Evolutionary conservation across 345 rosid species (phyloP), one percentile per base, ranked within the genome.

Genomic region (Camelina hispida): DNA sequence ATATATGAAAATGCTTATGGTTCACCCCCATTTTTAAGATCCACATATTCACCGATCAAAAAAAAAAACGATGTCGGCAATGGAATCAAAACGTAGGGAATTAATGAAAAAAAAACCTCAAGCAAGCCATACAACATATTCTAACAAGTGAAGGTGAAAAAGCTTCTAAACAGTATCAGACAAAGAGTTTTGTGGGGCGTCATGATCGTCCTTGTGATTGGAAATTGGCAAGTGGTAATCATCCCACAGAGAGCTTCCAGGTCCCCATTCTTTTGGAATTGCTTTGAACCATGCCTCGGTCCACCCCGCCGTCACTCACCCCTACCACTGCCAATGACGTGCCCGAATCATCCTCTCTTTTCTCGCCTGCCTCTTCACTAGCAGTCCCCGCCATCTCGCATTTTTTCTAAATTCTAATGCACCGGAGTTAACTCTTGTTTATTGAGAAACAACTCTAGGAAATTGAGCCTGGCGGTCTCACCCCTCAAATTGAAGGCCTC

Each of bases 161-260:
- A 46, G 57, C 3, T 70, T 46, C 23, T 59, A 71, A 47, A 15
- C 2, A 43, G 38, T 8, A 62, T 61, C 9, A 38, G 60, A 50
- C 50, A 25, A 79, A 69, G 90, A 78, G 55, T 66, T 46, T 74
- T 47, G 66, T 46, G 52, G 5, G n/a, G 30, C 11, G 28, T 83
- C 54, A 48, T 73, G 83, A 50, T 76, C 84, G 34, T 82, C 85
- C 34, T 76, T 84, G n/a, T 50, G 71, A 62, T 74, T 64, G 47
- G 69, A 71, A 52, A 82, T 86, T 11, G 87, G 87, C 51, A 87
- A 83, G 13, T 83, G 82, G 51, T 89, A 83, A 75, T 93, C 94
- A 79, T 93, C 98, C 98, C 98, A 91, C 1, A 91, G 91, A 28
- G 98, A 83, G 74, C 96, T 91, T 12, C 87, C 97, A 12, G 97